Base-by-base conservation (phyloP, 768 basidiomycete genomes). In the Serendipita sp. region DNA sequence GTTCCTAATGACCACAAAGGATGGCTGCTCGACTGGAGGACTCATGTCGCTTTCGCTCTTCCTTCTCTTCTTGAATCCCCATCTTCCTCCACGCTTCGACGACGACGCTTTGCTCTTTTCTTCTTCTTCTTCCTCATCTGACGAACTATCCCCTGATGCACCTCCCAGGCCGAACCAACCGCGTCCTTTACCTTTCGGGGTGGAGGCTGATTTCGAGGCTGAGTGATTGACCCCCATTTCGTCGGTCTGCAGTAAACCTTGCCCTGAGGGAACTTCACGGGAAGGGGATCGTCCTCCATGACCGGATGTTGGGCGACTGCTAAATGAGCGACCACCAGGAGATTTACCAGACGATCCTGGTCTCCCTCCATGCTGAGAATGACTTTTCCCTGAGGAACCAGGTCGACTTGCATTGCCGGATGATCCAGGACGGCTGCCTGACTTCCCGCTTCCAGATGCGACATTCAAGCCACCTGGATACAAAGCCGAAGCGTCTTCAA, bases 401-500 rank as follows among this genome's bases (percentile, higher is more conserved):
- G 56, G 56, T 36, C 56, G 18, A 60, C 56, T 60, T 36, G 30
- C 56, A 60, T 32, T 38, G 28, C 56, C 56, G 13, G 56, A 60
- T 60, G 56, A 60, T n/a, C 56, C 56, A 32, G 56, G 56, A 30
- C 56, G 56, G 30, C 56, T 60, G 35, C 28, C 35, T 35, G 30
- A 10, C n/a, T 32, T 32, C 35, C 28, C 16, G 35, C 28, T 60
- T 32, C 28, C 56, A 28, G 56, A 30, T 34, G 30, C 28, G 30
- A n/a, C 36, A 18, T 10, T 23, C 16, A 60, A n/a, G n/a, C 28
- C 56, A 10, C 28, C 28, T 5, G 56, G 30, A 18, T 32, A 60
- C 10, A 60, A 35, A 4, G 73, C 72, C 56, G 74, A 74, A 3
- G 78, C 80, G 67, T 85, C 78, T 65, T 91, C 88, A n/a, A 92